A percentile compares a stretch with the other conserved stretches of the same genome.
Conservation (phyloP, 345 rosid genomes). For the Lepidium sativum region DNA sequence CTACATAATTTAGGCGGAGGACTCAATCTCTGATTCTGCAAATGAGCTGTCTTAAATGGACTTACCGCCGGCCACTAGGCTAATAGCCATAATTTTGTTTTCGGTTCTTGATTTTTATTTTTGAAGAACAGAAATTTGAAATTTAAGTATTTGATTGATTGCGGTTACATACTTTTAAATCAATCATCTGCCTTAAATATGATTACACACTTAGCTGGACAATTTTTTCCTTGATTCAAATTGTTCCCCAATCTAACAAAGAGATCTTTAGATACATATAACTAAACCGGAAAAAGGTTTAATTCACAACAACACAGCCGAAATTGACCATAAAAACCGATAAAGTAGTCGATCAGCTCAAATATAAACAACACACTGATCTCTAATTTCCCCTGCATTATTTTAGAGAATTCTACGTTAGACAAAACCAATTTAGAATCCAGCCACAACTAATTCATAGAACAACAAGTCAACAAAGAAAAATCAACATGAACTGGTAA, state of each 20-base stretch:
- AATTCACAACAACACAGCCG: not conserved
- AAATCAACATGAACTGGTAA: not conserved
- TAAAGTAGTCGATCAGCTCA: slow-evolving; percentile 8
- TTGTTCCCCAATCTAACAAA: not conserved
- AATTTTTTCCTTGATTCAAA: not conserved
- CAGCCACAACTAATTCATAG: not conserved
- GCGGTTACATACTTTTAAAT: not conserved
- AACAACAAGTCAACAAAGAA: not conserved
- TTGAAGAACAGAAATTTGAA: not conserved
- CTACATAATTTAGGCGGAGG: too few relatives aligned
- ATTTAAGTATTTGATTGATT: slow-evolving; percentile 9
- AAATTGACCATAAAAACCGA: slow-evolving; percentile 1
- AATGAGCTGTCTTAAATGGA: too few relatives aligned
- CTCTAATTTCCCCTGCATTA: slow-evolving; percentile 20
- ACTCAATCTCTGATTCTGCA: too few relatives aligned
- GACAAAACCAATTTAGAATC: not conserved
- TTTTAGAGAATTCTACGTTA: not conserved
- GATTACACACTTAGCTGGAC: not conserved
- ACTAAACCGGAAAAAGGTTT: slow-evolving; percentile 6
- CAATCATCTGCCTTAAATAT: not conserved
- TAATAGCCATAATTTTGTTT: too few relatives aligned
- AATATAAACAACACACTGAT: slow-evolving; percentile 12
- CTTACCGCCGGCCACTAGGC: too few relatives aligned
- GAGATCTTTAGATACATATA: slow-evolving; percentile 3
- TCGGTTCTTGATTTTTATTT: not conserved